Evolutionary conservation across 1,284 basidiomycete species (phyloP).

Genomic region (Naganishia cerealis): DNA sequence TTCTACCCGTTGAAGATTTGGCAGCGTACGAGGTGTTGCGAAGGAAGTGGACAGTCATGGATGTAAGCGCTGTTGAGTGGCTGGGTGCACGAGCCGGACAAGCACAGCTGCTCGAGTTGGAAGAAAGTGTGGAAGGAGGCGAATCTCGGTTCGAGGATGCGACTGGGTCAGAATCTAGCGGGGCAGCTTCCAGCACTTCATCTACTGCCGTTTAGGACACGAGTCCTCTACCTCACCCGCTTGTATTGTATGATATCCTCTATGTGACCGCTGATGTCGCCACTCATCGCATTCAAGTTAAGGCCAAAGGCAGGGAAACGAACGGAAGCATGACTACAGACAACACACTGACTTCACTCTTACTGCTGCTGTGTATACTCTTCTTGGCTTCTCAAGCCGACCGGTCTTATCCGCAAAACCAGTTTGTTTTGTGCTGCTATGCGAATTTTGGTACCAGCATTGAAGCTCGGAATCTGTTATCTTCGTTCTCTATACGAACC

Average conservation of each 20-base stretch:
- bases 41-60: constrained; percentile 59
- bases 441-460: too few relatives aligned
- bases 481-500: too few relatives aligned
- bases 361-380: too few relatives aligned
- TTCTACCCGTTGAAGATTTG: constrained; percentile 65
- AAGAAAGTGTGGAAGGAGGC: constrained; percentile 45
- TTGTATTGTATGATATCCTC: not conserved
- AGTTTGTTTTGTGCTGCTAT: too few relatives aligned
- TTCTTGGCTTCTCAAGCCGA: too few relatives aligned
- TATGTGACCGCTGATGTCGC: not conserved
- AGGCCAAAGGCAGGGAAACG: too few relatives aligned
- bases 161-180: not conserved
- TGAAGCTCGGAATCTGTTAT: too few relatives aligned
- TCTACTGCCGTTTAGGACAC: not conserved
- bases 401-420: too few relatives aligned
- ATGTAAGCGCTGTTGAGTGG: constrained; percentile 52
- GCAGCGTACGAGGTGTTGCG: constrained; percentile 74
- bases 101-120: constrained; percentile 8
- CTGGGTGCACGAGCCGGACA: constrained; percentile 55
- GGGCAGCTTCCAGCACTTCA: not conserved
- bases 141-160: constrained; percentile 33
- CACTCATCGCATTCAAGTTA: too few relatives aligned
- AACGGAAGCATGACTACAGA: too few relatives aligned
- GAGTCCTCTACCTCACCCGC: not conserved
- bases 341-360: too few relatives aligned